These are phyloP conservation scores for Asterionellopsis glacialis DNA, from an alignment of 108 stramenopile genomes.

Conservation along the genomic window DNA sequence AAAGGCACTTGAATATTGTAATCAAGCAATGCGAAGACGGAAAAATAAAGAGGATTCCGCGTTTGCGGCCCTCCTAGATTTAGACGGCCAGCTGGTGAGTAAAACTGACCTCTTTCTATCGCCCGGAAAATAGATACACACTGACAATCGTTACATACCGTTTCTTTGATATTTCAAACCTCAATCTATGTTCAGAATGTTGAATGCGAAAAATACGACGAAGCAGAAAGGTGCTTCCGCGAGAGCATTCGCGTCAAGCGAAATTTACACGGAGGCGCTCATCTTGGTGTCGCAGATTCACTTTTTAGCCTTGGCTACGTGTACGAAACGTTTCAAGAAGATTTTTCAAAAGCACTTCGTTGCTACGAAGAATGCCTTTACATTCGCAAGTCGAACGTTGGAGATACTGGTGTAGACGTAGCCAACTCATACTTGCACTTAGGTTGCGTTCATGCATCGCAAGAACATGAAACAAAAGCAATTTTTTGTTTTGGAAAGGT, in stretches of 20 bases:
- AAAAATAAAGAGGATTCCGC: constrained; percentile 24
- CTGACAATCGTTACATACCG: neutral
- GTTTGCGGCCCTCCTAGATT: constrained; percentile 28
- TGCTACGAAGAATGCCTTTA: constrained; percentile 36
- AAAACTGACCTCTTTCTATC: neutral
- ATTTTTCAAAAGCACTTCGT: constrained; percentile 27
- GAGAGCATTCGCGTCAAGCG: constrained; percentile 35
- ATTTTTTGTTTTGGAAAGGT: constrained; percentile 34
- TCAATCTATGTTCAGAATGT: neutral
- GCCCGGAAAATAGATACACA: neutral
- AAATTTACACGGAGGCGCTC: constrained; percentile 27
- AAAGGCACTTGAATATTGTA: constrained; percentile 32
- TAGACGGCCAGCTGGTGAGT: constrained; percentile 6
- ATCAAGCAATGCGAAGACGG: constrained; percentile 31
- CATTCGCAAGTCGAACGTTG: constrained; percentile 23
- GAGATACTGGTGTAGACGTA: constrained; percentile 9
- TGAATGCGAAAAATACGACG: constrained; percentile 24
- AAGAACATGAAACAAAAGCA: constrained; percentile 26
- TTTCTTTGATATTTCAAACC: too few species aligned
- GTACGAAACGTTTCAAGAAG: constrained; percentile 18
- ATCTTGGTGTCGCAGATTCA: constrained; percentile 30
- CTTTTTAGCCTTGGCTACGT: constrained; percentile 28
- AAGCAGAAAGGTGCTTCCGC: constrained; percentile 43
- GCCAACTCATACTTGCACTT: constrained; percentile 26
- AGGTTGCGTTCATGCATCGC: constrained; percentile 26